These are phyloP conservation scores for Parafenestella ontariensis DNA, from an alignment of 2,329 filamentous ascomycete species.

Conservation along the genomic window DNA sequence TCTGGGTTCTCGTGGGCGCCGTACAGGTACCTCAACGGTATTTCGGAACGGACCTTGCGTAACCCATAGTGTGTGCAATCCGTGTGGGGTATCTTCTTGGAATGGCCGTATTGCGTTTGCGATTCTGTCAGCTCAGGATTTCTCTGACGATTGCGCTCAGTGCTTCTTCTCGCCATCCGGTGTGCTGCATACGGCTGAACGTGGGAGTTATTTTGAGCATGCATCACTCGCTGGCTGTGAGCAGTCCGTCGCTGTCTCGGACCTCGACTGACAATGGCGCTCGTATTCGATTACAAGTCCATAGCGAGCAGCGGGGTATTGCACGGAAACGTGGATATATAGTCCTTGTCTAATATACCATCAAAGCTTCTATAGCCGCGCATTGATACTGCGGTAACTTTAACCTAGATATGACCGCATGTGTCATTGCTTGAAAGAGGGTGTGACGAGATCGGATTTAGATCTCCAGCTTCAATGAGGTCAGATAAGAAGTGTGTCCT, in stretches of 20 bases:
- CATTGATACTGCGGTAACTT: neutral
- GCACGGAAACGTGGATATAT: neutral
- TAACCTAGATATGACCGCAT: neutral
- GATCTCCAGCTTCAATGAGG: neutral
- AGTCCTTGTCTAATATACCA: neutral
- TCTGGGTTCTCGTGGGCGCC: constrained; percentile 11
- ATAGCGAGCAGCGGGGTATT: neutral
- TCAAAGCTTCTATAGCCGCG: neutral
- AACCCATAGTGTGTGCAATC: neutral
- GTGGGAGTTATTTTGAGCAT: neutral
- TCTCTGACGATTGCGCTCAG: neutral
- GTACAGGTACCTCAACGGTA: constrained; percentile 14
- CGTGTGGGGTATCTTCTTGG: constrained; percentile 10
- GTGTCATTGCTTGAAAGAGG: neutral
- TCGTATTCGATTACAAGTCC: neutral
- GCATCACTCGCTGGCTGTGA: neutral
- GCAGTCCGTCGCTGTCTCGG: neutral
- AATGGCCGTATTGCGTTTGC: neutral
- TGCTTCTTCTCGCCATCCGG: neutral
- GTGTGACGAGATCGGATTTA: neutral
- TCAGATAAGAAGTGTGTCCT: neutral
- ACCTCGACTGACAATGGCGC: no score
- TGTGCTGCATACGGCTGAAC: neutral
- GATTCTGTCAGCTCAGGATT: neutral
- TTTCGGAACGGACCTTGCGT: constrained; percentile 13